Base-by-base conservation (phyloP, 2,329 filamentous ascomycete genomes). In the Metarhizium sp. region DNA sequence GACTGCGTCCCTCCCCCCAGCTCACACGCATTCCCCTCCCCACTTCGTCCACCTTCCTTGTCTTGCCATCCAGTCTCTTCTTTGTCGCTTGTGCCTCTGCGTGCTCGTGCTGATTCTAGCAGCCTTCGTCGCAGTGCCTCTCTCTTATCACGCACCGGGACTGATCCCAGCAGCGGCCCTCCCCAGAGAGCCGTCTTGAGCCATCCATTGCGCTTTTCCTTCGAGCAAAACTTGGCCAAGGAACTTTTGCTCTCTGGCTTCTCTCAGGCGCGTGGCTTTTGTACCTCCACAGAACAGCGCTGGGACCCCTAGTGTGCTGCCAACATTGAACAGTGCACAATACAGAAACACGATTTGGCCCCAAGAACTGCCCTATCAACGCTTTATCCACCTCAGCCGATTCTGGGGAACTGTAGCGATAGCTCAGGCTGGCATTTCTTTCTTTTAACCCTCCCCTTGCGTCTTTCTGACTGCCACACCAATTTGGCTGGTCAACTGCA, bases 81-180 rank as follows among this genome's bases (percentile, higher is more conserved):
- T 29, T 75, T 76, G 30, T 84, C 87, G 2, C 72, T 91, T 45
- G 80, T 87, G 60, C 65, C 75, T 34, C 76, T 90, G 47, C 25
- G 73, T 76, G 25, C 81, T 83, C 46, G n/a, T 18, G 20, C 7
- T 34, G 32, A 34, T 2, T 34, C 7, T 34, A 11, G 32, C 32
- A 8, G 7, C 10, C 32, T 34, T 34, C 32, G 32, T 34, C 32
- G 6, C 32, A 11, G 32, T 34, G 32, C 7, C n/a, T 25, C 20
- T 47, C 34, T 52, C 52, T 59, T 58, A 55, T 61, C 57, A 50
- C 46, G 36, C 47, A 58, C 55, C 55, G 55, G 55, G 55, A 50
- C 58, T 55, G 25, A 34, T 43, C 58, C 61, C 59, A 58, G 52
- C 56, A 49, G 52, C 63, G 58, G 61, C 59, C 61, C 62, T 62